These are phyloP conservation scores for Myxozyma mucilagina DNA, from an alignment of 805 yeast genomes.

Conservation along the genomic window DNA sequence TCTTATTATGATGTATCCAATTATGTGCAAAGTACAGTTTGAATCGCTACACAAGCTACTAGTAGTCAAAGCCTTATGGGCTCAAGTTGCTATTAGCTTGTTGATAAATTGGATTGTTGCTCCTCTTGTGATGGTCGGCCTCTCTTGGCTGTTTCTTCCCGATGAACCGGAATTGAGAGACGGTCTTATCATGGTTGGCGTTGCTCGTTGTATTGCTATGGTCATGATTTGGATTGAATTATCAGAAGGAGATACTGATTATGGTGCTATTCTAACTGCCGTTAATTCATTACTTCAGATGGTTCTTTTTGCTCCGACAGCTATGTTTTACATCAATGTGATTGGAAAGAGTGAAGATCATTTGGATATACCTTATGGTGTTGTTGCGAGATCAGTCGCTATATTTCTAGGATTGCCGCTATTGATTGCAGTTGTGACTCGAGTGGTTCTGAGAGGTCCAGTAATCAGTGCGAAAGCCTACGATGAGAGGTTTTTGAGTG, in stretches of 20 bases:
- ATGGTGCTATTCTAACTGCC: conserved; percentile 56
- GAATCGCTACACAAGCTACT: conserved; percentile 45
- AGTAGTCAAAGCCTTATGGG: conserved; percentile 33
- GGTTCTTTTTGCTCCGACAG: conserved; percentile 54
- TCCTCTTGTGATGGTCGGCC: conserved; percentile 57
- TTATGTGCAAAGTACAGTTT: conserved; percentile 56
- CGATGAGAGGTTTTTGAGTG: conserved; percentile 44
- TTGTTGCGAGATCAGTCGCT: conserved; percentile 53
- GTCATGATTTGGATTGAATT: conserved; percentile 57
- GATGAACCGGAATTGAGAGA: conserved; percentile 51
- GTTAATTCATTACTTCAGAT: conserved; percentile 55
- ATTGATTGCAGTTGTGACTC: conserved; percentile 47
- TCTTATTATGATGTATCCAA: conserved; percentile 59
- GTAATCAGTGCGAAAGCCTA: conserved; percentile 34
- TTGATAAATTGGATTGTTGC: conserved; percentile 57
- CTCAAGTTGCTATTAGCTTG: conserved; percentile 45
- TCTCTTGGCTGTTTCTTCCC: conserved; percentile 55
- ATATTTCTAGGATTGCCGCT: conserved; percentile 58
- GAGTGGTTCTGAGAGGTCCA: conserved; percentile 43
- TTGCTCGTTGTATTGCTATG: conserved; percentile 65
- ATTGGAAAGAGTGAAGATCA: conserved; percentile 39
- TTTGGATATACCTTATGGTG: conserved; percentile 39
- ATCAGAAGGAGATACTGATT: conserved; percentile 52
- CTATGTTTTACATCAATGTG: conserved; percentile 50
- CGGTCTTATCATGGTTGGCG: conserved; percentile 61